These are phyloP conservation scores for Penicillium griseofulvum DNA, from an alignment of 2,329 filamentous ascomycete genomes.

Conservation along the genomic window DNA sequence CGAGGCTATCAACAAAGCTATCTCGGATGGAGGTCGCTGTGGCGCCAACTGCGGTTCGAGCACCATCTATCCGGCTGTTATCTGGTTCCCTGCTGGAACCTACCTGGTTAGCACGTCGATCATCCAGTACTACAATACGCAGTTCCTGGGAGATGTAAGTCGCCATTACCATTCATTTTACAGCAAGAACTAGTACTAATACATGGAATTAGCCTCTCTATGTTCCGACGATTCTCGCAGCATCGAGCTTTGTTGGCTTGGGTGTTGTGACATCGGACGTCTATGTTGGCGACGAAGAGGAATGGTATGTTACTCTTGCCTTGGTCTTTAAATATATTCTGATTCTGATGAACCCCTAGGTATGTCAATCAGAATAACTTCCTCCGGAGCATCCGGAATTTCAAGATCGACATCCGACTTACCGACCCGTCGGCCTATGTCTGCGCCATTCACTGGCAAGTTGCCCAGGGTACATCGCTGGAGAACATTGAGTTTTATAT, in stretches of 20 bases:
- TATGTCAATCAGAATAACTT: slow-evolving; percentile 25
- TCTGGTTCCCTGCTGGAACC: slow-evolving; percentile 70
- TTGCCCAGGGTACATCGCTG: slow-evolving; percentile 68
- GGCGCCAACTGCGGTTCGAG: slow-evolving; percentile 71
- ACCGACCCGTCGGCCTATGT: slow-evolving; percentile 43
- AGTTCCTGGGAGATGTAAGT: slow-evolving; percentile 22
- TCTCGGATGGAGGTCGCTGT: slow-evolving; percentile 70
- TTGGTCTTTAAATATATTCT: too few relatives aligned
- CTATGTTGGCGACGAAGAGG: slow-evolving; percentile 13
- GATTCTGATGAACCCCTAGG: too few relatives aligned
- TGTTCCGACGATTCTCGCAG: slow-evolving; percentile 21
- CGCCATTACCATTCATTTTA: too few relatives aligned
- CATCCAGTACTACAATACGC: slow-evolving; percentile 26
- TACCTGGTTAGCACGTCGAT: slow-evolving; percentile 24
- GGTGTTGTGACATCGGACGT: slow-evolving; percentile 24
- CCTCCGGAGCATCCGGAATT: slow-evolving; percentile 19
- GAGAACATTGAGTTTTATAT: slow-evolving; percentile 75
- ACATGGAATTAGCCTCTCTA: background rate
- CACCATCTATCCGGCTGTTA: slow-evolving; percentile 70
- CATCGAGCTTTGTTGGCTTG: slow-evolving; percentile 22
- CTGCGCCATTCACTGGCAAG: slow-evolving; percentile 66
- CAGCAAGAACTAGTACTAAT: too few relatives aligned
- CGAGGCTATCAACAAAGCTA: slow-evolving; percentile 73
- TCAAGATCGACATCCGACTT: slow-evolving; percentile 26
- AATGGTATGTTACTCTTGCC: too few relatives aligned